Base-by-base conservation (phyloP, 2,329 filamentous ascomycete genomes). In the Phyllosticta paracitricarpa region DNA sequence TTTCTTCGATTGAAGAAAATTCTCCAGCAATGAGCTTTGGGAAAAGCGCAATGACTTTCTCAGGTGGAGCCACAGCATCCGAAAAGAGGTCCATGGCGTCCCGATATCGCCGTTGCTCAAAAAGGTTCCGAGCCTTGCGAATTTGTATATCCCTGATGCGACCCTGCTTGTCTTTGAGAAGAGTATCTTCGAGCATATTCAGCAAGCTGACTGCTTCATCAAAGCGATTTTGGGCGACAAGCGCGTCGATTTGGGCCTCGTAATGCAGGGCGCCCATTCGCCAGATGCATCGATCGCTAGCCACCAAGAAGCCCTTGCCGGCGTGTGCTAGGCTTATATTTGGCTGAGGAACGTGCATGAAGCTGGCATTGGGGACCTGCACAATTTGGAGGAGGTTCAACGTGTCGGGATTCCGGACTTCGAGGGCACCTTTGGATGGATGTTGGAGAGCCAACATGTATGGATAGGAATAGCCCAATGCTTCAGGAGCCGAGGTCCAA, bases 191-290 rank as follows among this genome's bases (percentile, higher is more conserved):
- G 0, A 99, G 82, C 85, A 97, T 91, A 56, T 83, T 82, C 6
- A 97, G 78, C 8, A 99, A 78, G 69, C 91, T 97, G 64, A 97
- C 88, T 0, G 93, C 93, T 75, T 99, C 95, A 68, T 99, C 93
- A 60, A 92, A 89, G 63, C 84, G 83, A 9, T 82, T 84, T 63
- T 82, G 84, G 22, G 86, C 82, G 1, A 96, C 85, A 26, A 99
- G 81, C 65, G 94, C 85, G 63, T 91, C 84, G 24, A 97, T 85
- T 71, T 99, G 94, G 2, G 86, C 85, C 71, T 96, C 90, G 70
- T 99, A 99, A 66, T 92, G 89, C 48, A 92, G 85, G 3, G 93
- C 89, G 65, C 87, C 89, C 94, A 99, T 97, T 67, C 94, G 88
- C 94, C 94, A 99, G 48, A 99, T 89, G 35, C 83, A 88, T 54